Evolutionary conservation across 1,284 basidiomycete genomes (phyloP).

Genomic region (Retiboletus flavoniger): DNA sequence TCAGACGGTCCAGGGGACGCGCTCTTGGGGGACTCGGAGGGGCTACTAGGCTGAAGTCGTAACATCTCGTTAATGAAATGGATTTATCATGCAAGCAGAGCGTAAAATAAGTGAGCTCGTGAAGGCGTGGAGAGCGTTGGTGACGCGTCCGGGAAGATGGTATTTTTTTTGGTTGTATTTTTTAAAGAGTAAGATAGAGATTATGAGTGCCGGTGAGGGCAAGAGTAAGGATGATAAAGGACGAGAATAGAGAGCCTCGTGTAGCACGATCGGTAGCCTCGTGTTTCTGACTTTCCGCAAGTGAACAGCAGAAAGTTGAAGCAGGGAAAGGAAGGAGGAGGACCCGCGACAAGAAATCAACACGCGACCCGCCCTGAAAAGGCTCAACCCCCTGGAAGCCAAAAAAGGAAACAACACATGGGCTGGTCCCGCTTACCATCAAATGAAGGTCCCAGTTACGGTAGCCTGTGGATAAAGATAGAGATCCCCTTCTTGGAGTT

Average conservation of each 20-base stretch:
- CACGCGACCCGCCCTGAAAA: constrained; percentile 36
- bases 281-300: constrained; percentile 41
- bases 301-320: constrained; percentile 30
- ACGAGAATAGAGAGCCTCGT: constrained; percentile 42
- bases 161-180: constrained; percentile 24
- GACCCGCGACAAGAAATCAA: constrained; percentile 19
- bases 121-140: constrained; percentile 31
- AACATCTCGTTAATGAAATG: constrained; percentile 46
- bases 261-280: constrained; percentile 43
- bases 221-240: constrained; percentile 17
- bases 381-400: constrained; percentile 32
- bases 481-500: background rate
- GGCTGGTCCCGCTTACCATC: constrained; percentile 31
- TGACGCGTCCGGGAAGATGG: constrained; percentile 33
- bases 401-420: constrained; percentile 30
- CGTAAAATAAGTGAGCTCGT: constrained; percentile 33
- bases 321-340: constrained; percentile 23
- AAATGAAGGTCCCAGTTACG: constrained; percentile 22
- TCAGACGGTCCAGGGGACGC: constrained; percentile 29
- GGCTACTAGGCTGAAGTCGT: constrained; percentile 41
- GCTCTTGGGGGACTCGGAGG: constrained; percentile 38
- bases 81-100: constrained; percentile 30
- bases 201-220: constrained; percentile 11
- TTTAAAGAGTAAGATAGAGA: constrained; percentile 13
- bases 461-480: constrained; percentile 1